Evolutionary conservation across 2,329 filamentous ascomycete species (phyloP), one percentile per base, ranked within the genome.

Genomic region (Colletotrichum sp.): DNA sequence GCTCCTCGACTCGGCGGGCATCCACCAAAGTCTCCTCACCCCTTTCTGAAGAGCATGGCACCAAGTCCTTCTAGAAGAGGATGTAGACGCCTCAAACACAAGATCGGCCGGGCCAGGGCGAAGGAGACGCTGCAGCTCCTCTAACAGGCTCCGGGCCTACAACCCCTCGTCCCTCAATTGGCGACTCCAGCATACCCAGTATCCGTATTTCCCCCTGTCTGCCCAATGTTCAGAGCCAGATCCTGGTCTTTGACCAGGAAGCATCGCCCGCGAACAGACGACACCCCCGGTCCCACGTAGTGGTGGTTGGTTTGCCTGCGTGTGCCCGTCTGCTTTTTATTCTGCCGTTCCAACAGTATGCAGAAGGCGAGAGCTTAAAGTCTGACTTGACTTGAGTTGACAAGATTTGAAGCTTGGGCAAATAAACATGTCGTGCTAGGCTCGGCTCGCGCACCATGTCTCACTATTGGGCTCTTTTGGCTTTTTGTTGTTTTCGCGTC

Each of bases 21-120:
- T 48, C 61, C 48, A 30, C 43, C 72, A 72, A 32, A 30, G 16
- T n/a, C 39, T n/a, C 28, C 18, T 43, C 24, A 24, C 52, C 66
- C 52, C 28, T 43, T 43, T 24, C 26, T 16, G 18, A 59, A 61
- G 32, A 61, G 63, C 30, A 57, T 39, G 63, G 69, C 30, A 63
- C 57, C 55, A 57, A 67, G 63, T 18, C 18, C 55, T 75, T 75
- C 72, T 72, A 75, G 72, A 75, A 72, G 52, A 75, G 68, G 52
- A 67, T 72, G 55, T 67, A 63, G 26, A 21, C 63, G 55, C 55
- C 43, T 67, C 68, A 75, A 75, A 63, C 69, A 48, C 55, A 43
- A 72, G 63, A 72, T 75, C 63, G 69, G 69, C 72, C 69, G 69
- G 72, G 72, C 63, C 59, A 61, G 28, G 55, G 55, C 61, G n/a